These are phyloP conservation scores for Asterophora parasitica DNA, from an alignment of 768 basidiomycete genomes.

Conservation along the genomic window DNA sequence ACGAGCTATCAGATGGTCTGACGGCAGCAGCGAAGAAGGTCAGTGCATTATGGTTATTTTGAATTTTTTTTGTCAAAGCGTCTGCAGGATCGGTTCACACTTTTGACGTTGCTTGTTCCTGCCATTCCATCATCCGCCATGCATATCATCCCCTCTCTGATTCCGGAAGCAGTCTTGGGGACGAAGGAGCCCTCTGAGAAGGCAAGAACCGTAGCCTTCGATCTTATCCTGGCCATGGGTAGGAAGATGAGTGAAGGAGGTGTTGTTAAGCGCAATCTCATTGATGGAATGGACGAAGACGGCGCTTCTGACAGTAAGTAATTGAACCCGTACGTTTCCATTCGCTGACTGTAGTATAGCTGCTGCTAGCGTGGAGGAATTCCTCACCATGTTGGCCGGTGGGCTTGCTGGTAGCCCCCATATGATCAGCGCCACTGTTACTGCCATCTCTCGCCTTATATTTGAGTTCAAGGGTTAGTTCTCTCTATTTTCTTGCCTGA, in stretches of 20 bases:
- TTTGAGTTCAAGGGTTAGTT: slow-evolving; percentile 91
- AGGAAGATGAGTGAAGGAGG: slow-evolving; percentile 88
- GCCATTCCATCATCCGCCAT: slow-evolving; percentile 64
- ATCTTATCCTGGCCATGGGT: slow-evolving; percentile 87
- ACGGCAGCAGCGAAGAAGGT: slow-evolving; percentile 87
- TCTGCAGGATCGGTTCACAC: slow-evolving; percentile 72
- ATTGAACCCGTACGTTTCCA: slow-evolving; percentile 14
- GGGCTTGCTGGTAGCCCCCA: slow-evolving; percentile 92
- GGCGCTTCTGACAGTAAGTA: slow-evolving; percentile 40
- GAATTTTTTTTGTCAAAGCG: slow-evolving; percentile 8
- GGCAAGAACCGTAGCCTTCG: slow-evolving; percentile 84
- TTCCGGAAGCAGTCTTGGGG: slow-evolving; percentile 91
- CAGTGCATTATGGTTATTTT: neutral
- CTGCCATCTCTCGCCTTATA: slow-evolving; percentile 86
- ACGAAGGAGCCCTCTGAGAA: slow-evolving; percentile 98
- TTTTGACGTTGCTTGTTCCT: slow-evolving; percentile 67
- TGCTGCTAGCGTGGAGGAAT: slow-evolving; percentile 80
- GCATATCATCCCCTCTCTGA: slow-evolving; percentile 81
- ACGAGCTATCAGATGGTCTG: slow-evolving; percentile 59
- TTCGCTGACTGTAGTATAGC: slow-evolving; percentile 28
- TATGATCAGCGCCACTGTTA: slow-evolving; percentile 97
- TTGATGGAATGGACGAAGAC: slow-evolving; percentile 84
- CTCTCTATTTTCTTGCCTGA: neutral
- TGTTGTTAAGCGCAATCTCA: slow-evolving; percentile 65
- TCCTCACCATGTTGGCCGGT: slow-evolving; percentile 94